Evolutionary conservation across 768 basidiomycete species (phyloP), one percentile per base, ranked within the genome.

Genomic region (Lentinula sp.): DNA sequence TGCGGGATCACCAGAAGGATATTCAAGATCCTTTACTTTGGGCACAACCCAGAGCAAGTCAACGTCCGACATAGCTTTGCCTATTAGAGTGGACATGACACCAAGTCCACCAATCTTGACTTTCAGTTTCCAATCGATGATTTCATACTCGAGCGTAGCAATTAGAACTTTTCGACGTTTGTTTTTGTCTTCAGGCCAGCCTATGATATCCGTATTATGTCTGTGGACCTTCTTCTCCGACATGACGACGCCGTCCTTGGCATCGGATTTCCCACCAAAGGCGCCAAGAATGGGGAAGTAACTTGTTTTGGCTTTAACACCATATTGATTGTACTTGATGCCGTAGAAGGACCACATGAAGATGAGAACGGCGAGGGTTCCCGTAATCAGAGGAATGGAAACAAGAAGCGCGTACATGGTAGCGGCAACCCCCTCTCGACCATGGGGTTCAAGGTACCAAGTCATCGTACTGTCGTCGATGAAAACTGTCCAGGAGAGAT

Each of bases 301-400:
- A 68, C 83, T 90, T 66, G 79, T 85, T 31, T 80, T 78, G n/a
- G 84, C 80, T 75, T 91, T 86, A 66, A 89, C 85, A 75, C 95
- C 95, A 74, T 87, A 97, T 72, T 87, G 87, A 74, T 97, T 97
- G 78, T 94, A 88, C 70, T 84, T 93, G 78, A 97, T 96, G 37
- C 93, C 93, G 68, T 97, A 97, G 83, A 97, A 97, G 6, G 89
- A 87, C 88, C 91, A 95, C 86, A 94, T 91, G 84, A 97, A 97
- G 73, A 94, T 71, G 59, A 87, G 69, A 54, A 93, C 92, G 16
- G 95, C 93, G 56, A 92, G 78, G 16, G 84, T 82, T 63, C 86
- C 95, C n/a, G 95, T 95, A 71, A 96, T 83, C 64, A 94, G 75
- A 10, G 95, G 95, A 63, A 96, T 93, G 46, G 85, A 67, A 34